Evolutionary conservation across 106 monocot genomes (phyloP).

Genomic region (Amphibolis antarctica): DNA sequence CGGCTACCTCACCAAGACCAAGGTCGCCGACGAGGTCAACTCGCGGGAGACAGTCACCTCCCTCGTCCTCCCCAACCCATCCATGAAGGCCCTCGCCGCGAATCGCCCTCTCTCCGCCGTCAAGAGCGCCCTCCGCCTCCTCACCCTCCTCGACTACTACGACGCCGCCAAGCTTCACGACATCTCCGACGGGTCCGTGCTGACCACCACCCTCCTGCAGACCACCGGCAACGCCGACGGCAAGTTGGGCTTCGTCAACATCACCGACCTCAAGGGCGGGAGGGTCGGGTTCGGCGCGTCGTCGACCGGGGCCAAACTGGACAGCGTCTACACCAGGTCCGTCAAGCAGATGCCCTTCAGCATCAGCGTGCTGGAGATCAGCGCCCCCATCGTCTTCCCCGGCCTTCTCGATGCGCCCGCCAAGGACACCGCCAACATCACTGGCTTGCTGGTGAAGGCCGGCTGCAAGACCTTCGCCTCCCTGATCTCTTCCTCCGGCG

Average conservation of each 20-base stretch:
- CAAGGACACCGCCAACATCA: constrained; percentile 46
- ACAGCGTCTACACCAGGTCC: constrained; percentile 58
- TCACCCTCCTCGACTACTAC: constrained; percentile 94
- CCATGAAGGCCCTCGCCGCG: constrained; percentile 58
- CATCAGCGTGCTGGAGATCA: constrained; percentile 80
- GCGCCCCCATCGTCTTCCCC: constrained; percentile 62
- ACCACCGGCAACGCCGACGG: constrained; percentile 80
- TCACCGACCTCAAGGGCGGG: constrained; percentile 79
- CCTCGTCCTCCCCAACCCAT: constrained; percentile 66
- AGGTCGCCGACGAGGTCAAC: constrained; percentile 94
- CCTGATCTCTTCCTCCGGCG: constrained; percentile 59
- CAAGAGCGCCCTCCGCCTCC: constrained; percentile 88
- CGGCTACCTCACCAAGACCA: constrained; percentile 58
- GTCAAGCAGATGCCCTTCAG: constrained; percentile 73
- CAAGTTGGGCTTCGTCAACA: constrained; percentile 90
- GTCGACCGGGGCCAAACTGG: constrained; percentile 42
- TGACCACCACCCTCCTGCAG: constrained; percentile 85
- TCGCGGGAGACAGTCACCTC: constrained; percentile 63
- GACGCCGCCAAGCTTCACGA: constrained; percentile 77
- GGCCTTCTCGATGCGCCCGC: constrained; percentile 66
- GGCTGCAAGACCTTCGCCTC: constrained; percentile 86
- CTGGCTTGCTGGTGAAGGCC: constrained; percentile 70
- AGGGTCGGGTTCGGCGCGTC: constrained; percentile 67
- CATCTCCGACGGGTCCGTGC: constrained; percentile 54
- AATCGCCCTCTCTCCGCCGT: constrained; percentile 48